Conservation (phyloP, 108 stramenopile species). For the Nannochloropsis salina region DNA sequence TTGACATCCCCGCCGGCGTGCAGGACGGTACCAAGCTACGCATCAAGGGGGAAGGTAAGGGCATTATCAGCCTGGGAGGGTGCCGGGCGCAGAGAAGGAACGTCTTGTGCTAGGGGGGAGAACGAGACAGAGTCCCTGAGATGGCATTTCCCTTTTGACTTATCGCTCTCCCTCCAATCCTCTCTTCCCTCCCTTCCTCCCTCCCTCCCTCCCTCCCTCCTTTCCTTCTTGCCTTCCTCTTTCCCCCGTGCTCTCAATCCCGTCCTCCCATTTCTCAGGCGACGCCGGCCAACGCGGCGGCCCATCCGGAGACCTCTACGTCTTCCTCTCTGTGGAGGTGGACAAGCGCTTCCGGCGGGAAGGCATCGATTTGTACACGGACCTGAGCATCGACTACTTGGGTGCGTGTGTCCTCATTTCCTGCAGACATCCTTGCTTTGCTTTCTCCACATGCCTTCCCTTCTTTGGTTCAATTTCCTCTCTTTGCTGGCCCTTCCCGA, state of each 20-base stretch:
- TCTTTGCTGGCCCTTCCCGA: too few relatives aligned
- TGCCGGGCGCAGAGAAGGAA: neutral
- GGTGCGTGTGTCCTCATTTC: neutral
- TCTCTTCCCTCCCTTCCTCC: neutral
- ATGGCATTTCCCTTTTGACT: neutral
- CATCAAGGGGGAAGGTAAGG: slow-evolving; percentile 72
- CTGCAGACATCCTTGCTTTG: neutral
- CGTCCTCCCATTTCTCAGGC: slow-evolving; percentile 37
- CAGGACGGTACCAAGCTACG: slow-evolving; percentile 89
- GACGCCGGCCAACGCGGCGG: slow-evolving; percentile 89
- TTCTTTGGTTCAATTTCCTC: too few relatives aligned
- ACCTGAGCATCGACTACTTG: slow-evolving; percentile 45
- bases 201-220: slow-evolving; percentile 2
- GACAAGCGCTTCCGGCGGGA: slow-evolving; percentile 81
- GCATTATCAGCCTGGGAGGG: neutral
- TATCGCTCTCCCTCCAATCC: neutral
- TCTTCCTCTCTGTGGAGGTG: slow-evolving; percentile 84
- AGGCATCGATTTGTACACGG: slow-evolving; percentile 87
- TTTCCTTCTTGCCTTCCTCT: neutral
- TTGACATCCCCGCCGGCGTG: neutral
- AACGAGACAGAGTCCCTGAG: neutral
- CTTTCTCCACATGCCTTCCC: neutral
- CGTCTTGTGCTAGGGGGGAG: neutral
- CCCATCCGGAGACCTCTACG: slow-evolving; percentile 88
- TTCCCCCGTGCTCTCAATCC: neutral